Base-by-base conservation (phyloP, 179 eudicot genomes). In the Pouteria campechiana region DNA sequence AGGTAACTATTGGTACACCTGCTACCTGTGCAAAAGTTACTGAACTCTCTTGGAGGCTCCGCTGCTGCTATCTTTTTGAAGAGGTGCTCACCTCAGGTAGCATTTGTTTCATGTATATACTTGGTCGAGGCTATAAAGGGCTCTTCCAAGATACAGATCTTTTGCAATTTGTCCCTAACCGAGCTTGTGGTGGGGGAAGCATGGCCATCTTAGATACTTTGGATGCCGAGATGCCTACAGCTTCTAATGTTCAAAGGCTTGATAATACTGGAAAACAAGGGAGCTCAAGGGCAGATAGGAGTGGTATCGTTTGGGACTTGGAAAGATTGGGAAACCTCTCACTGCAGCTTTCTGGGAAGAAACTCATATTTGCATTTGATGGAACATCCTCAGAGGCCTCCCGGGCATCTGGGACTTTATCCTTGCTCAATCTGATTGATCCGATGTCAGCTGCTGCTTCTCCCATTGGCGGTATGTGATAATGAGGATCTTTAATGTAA, bases 111-210 rank as follows among this genome's bases (percentile, higher is more conserved):
- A 88, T 93, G 96, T 88, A 88, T 69, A 81, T 93, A 52, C 89
- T 93, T 60, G 99, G 99, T 58, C 70, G 99, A 72, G 99, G 99
- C 37, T 93, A 93, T 67, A 74, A 93, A 74, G 99, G 99, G 22
- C 89, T 93, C 53, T 93, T 80, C 64, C 99, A 93, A 65, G 99
- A 93, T 43, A 74, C 95, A 47, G 72, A 93, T 63, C 74, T 93
- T 53, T 54, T 88, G 68, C 86, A 59, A 29, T 88, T 88, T 76
- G 95, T 93, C 48, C 99, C 96, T 16, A 76, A 74, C 58, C 96
- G 80, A 73, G 99, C 99, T 36, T 88, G 96, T 63, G 95, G 96
- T 35, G 99, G 99, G 19, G 99, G 94, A 50, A 75, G 78, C 70
- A 83, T 93, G 96, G 80, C 93, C 35, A 83, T 93, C 61, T 72